A percentile compares a stretch with the other conserved stretches of the same genome.
Evolutionary conservation across 2,329 filamentous ascomycete genomes (phyloP).

Genomic region (Aspergillus alliaceus): DNA sequence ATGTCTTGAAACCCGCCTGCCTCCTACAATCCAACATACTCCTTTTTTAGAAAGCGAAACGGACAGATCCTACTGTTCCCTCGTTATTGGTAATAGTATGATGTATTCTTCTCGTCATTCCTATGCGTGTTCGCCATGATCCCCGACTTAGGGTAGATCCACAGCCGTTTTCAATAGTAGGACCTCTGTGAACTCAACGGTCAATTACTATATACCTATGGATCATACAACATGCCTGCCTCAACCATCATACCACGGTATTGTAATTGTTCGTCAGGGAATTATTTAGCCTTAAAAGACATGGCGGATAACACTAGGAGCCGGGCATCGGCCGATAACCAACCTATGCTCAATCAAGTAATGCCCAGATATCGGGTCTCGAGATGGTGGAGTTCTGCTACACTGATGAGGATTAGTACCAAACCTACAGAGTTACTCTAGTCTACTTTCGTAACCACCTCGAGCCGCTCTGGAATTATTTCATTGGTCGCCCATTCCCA

Average conservation of each 20-base stretch:
- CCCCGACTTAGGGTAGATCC: not conserved
- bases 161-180: conserved; percentile 1
- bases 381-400: conserved; percentile 4
- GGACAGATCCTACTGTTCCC: not conserved
- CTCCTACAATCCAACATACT: not conserved
- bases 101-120: not conserved
- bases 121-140: conserved; percentile 2
- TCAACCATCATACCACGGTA: not conserved
- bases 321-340: conserved; percentile 11
- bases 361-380: conserved; percentile 7
- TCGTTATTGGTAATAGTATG: not conserved
- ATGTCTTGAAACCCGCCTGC: not conserved
- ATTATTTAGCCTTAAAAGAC: conserved; percentile 6
- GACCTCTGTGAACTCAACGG: too few relatives aligned
- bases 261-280: not conserved
- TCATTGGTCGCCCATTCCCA: conserved; percentile 10
- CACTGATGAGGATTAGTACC: conserved; percentile 11
- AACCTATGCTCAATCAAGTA: conserved; percentile 5
- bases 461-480: not conserved
- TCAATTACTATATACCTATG: too few relatives aligned
- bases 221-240: conserved; percentile 1
- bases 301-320: conserved; percentile 5
- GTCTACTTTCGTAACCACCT: conserved; percentile 14
- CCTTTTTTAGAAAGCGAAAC: not conserved
- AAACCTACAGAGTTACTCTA: conserved; percentile 16